Base-by-base conservation (phyloP, 2,329 filamentous ascomycete genomes). In the Triangularia setosa region DNA sequence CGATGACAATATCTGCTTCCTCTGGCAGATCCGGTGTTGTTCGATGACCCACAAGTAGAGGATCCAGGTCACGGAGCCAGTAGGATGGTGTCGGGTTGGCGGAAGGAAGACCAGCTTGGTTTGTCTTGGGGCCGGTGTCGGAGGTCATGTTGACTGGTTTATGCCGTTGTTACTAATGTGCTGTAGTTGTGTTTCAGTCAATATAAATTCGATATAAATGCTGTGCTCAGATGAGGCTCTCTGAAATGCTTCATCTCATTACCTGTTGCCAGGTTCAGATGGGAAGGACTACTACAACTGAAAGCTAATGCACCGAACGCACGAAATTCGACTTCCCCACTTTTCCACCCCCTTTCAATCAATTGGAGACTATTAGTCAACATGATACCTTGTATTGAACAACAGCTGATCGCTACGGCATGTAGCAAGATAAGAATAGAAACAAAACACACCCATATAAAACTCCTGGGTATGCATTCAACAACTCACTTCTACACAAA, bases 21-120 rank as follows among this genome's bases (percentile, higher is more conserved):
- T 75, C 70, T 1, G 91, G 90, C 23, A 93, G 78, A 6, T 84
- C 77, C 0, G 79, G 72, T 0, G 90, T 93, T 0, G 89, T 88
- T 16, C 85, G 83, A 72, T 92, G 87, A n/a, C 87, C 87, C 0
- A 87, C 76, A 4, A 94, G 81, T 64, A 82, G 80, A 60, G 81
- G 72, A 3, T 88, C 90, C 0, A 89, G 89, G 65, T 90, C 81
- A 60, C 80, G 83, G 72, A 90, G 90, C 91, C 91, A 94, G 79
- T 90, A 93, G 0, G 90, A 90, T 25, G 76, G 73, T 3, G 87
- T 89, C 48, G 88, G 85, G 44, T 84, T 79, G 2, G 80, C 76
- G 2, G 84, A 85, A 2, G 90, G 90, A 21, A 92, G 80, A 58
- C 80, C 83, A 0, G 84, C 77, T 69, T 21, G 40, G 18, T 48